These are phyloP conservation scores for Linum lewisii DNA, from an alignment of 345 rosid genomes.

Conservation along the genomic window DNA sequence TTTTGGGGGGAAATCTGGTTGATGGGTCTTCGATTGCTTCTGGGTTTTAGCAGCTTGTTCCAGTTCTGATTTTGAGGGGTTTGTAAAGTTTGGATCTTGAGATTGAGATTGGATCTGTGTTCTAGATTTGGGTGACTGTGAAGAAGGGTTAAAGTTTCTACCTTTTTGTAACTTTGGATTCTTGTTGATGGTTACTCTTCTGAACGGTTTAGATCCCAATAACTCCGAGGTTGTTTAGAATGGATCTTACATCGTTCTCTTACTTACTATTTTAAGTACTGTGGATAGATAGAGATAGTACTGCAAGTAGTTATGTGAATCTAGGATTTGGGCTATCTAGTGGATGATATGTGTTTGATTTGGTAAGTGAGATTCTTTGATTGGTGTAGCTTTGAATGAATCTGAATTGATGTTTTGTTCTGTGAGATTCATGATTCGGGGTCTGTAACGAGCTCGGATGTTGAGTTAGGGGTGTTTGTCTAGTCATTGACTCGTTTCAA, in stretches of 20 bases:
- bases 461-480: background rate
- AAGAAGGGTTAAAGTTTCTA: background rate
- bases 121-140: background rate
- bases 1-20: background rate
- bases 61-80: background rate
- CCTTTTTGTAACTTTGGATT: background rate
- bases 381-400: no score
- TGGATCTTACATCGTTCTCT: no score
- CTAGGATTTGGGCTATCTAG: background rate
- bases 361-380: background rate
- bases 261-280: no score
- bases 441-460: background rate
- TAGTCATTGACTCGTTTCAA: background rate
- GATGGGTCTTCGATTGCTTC: no score
- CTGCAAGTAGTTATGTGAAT: background rate
- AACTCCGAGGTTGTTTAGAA: no score
- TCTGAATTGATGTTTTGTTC: no score
- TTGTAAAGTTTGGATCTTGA: background rate
- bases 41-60: background rate
- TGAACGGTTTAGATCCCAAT: no score
- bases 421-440: background rate
- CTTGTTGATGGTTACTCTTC: background rate
- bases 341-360: background rate
- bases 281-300: no score
- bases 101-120: background rate